phyloP scores from a whole-genome alignment of 2,329 filamentous ascomycete genomes.

The Cordyceps cicadae region DNA sequence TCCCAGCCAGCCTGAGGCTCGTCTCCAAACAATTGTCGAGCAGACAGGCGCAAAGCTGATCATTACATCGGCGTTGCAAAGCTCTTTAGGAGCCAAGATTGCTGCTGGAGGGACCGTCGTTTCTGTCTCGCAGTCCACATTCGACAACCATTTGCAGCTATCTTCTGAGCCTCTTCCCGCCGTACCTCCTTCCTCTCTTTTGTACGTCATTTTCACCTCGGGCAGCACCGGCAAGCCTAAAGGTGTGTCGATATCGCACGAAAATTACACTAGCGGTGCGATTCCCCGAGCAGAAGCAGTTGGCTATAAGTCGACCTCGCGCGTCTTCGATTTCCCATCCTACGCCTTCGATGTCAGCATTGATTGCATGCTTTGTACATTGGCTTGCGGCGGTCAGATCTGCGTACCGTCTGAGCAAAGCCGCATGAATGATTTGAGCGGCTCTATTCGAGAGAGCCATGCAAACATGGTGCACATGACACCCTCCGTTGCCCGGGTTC shows the following conservation, averaged over 20 bases:
- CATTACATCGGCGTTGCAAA: constrained; percentile 32
- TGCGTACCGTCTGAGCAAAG: constrained; percentile 48
- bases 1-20: constrained; percentile 36
- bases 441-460: constrained; percentile 34
- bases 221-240: constrained; percentile 58
- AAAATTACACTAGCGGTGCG: constrained; percentile 38
- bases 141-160: constrained; percentile 17
- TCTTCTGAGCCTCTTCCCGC: constrained; percentile 20
- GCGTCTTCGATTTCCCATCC: constrained; percentile 40
- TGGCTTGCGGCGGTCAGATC: constrained; percentile 41
- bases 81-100: constrained; percentile 29
- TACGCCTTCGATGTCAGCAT: constrained; percentile 50
- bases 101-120: constrained; percentile 27
- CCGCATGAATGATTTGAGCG: constrained; percentile 42
- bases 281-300: constrained; percentile 34
- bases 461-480: constrained; percentile 45
- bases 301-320: constrained; percentile 32
- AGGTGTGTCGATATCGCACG: constrained; percentile 47
- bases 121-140: constrained; percentile 23
- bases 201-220: constrained; percentile 56
- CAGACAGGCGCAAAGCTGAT: constrained; percentile 32
- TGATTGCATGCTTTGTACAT: constrained; percentile 45
- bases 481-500: constrained; percentile 39
- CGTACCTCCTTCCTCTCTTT: constrained; percentile 34
- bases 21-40: constrained; percentile 36